Evolutionary conservation across 2,329 filamentous ascomycete species (phyloP), one percentile per base, ranked within the genome.

Genomic region (Penicillium sp.): DNA sequence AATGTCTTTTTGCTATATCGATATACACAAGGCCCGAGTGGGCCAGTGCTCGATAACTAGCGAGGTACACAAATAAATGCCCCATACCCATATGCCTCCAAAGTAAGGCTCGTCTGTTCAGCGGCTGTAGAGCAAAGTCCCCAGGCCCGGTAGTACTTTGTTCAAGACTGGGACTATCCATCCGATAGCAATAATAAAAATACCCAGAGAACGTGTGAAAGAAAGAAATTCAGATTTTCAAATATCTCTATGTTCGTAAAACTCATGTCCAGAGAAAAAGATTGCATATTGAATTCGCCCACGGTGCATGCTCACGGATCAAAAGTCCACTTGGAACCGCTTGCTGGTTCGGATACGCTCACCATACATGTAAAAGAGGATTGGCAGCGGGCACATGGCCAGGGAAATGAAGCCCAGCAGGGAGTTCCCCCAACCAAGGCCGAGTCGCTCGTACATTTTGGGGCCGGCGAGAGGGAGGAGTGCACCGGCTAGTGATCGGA

Each of bases 401-500:
- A 83, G 56, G 0, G 74, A 76, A 25, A 82, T 65, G 46, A 82
- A 76, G 56, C 77, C 76, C 62, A 85, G 54, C 65, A 82, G 60
- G 63, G 71, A 72, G 46, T 76, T 77, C 0, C 76, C 76, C 75
- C 75, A 77, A 3, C 74, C 76, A 27, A 76, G 66, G 0, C 73
- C 74, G 1, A 78, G 62, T 0, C 61, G 57, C 0, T 59, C 47
- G 50, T 76, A 78, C 74, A 80, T 60, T 59, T 72, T 69, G 0
- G 75, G 67, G 0, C 82, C 83, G 9, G 81, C 82, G 1, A 86
- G 68, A 0, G 83, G 83, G 1, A 85, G 75, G 0, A 81, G 67
- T 5, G 81, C 81, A 0, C 78, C 81, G 0, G 75, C 72, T 45
- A 83, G 66, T 1, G 74, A 79, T 27, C 79, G 69, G 28, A 82